Percentiles rank a stretch among this genome's conserved stretches.
Evolutionary conservation across 78 protist species (phyloP).

Genomic region (Blattamonas nauphoetae): DNA sequence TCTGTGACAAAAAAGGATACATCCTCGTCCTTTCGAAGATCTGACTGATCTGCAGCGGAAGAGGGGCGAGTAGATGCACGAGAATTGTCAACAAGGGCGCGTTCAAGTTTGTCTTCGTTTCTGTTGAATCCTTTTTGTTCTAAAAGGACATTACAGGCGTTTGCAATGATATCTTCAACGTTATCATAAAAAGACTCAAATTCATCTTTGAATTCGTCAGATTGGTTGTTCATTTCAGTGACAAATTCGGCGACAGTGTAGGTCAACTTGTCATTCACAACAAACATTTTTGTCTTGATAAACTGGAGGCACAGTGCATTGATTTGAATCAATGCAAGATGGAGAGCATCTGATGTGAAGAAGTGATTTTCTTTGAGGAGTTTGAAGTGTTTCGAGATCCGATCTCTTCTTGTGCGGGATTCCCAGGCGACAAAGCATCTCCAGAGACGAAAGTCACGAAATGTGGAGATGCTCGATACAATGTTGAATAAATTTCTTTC

Average conservation of each 20-base stretch:
- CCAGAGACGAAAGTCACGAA: slow-evolving; percentile 22
- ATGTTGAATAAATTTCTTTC: slow-evolving; percentile 18
- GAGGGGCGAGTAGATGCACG: too few relatives aligned
- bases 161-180: not conserved
- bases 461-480: slow-evolving; percentile 36
- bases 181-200: not conserved
- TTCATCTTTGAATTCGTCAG: not conserved
- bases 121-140: not conserved
- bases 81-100: too few relatives aligned
- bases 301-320: not conserved
- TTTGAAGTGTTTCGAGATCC: not conserved
- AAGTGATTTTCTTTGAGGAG: not conserved
- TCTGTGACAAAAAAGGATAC: too few relatives aligned
- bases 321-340: not conserved
- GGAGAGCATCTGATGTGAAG: not conserved
- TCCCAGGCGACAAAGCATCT: not conserved
- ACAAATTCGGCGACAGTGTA: not conserved
- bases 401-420: not conserved
- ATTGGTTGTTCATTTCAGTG: not conserved
- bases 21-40: too few relatives aligned
- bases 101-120: too few relatives aligned
- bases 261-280: not conserved
- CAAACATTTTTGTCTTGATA: not conserved
- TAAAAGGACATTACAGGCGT: not conserved
- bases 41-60: too few relatives aligned